Evolutionary conservation across 345 rosid species (phyloP), one percentile per base, ranked within the genome.

Genomic region (Passiflora organensis): DNA sequence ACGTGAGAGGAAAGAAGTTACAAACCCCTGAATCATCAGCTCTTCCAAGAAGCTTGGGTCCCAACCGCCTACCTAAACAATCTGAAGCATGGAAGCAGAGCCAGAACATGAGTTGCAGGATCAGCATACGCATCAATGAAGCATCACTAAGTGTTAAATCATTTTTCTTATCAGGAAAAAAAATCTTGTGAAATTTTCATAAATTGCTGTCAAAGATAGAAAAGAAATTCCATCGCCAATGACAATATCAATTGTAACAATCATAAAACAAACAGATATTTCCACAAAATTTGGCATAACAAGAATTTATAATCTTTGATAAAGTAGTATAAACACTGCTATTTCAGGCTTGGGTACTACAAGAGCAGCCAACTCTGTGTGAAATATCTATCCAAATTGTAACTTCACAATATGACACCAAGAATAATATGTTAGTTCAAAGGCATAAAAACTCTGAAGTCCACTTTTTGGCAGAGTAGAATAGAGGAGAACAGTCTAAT

Each of bases 31-130:
- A 89, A 78, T 80, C 93, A 83, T 89, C 97, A 70, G 65, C 84
- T 66, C 88, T 79, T 43, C 93, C 86, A 36, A 93, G 95, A 80
- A 94, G 73, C 78, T 79, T 87, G 42, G 99, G 99, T 76, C 99
- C 97, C 67, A 85, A 76, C 61, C 96, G 90, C 77, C 99, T 82
- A 57, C 99, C 99, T 79, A 94, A 83, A 81, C 99, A 94, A 85
- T 87, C 99, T 94, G 80, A 63, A 56, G 58, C 51, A 65, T 36
- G 72, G 47, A 43, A 53, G 53, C 56, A 58, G 48, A 62, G 53
- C 34, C 17, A 59, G 24, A 36, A 60, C 18, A 52, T 42, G 41
- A 68, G 68, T 25, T 63, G 48, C 32, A 47, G 55, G 54, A 54
- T 51, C n/a, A 47, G 47, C 49, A 50, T 13, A 67, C 51, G 14